Evolutionary conservation across 768 basidiomycete genomes (phyloP), one percentile per base, ranked within the genome.

Genomic region (Agaricus sinodeliciosus): DNA sequence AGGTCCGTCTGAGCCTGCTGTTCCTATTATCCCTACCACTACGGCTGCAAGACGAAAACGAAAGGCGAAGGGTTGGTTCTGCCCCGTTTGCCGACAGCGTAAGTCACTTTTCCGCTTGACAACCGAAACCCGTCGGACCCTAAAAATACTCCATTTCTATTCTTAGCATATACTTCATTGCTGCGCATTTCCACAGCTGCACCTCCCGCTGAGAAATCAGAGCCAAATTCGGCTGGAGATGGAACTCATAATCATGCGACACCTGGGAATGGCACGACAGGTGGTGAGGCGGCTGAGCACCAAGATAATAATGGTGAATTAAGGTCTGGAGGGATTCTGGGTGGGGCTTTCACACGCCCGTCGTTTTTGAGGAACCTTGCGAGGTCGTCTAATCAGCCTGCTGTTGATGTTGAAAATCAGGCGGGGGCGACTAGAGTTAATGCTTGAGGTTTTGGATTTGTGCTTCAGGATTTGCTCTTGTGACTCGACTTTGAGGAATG

Each of bases 11-110:
- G 64, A 68, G 9, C 58, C 62, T 11, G 61, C 63, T n/a, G 60
- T 63, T 4, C 62, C 63, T 2, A 55, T 57, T 15, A 60, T 57
- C 28, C 27, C 63, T 3, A 50, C 70, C 9, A 58, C 69, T 27
- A 67, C 73, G 13, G 72, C 75, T 52, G 67, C 77, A 4, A 76
- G 91, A 56, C 75, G 93, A 64, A 94, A 93, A 75, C 78, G 92
- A 59, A 94, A 91, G 72, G 88, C 91, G 0, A 97, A 97, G 69
- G 94, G 94, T 4, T 97, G 94, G 94, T 91, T 88, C 77, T 97
- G 94, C 65, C 94, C 94, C 26, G 90, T 97, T 45, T 95, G 94
- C 67, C 80, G 94, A 59, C 93, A 94, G 76, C 92, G 91, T 94
- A 63, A 67, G 90, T 78, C 22, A 40, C 43, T 22, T 51, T 50